Evolutionary conservation across 2,329 filamentous ascomycete species (phyloP).

Genomic region (Diaporthe caulivora): DNA sequence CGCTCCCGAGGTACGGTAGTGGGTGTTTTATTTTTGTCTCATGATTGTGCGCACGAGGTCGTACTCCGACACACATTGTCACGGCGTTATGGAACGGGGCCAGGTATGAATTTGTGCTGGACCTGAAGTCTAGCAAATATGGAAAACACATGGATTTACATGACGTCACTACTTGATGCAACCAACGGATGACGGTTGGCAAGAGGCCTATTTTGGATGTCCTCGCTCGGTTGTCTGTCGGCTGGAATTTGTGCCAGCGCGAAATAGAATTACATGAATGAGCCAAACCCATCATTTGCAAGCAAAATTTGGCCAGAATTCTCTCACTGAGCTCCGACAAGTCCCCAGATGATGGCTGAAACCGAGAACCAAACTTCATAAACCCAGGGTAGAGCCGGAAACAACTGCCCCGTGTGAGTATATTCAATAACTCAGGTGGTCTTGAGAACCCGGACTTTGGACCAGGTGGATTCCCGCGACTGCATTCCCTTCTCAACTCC

Average conservation of each 20-base stretch:
- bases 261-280: constrained; percentile 26
- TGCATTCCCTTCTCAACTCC: not conserved
- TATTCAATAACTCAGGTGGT: not conserved
- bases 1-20: constrained; percentile 51
- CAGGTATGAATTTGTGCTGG: constrained; percentile 8
- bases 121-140: constrained; percentile 14
- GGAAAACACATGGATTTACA: constrained; percentile 16
- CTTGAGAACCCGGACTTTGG: not conserved
- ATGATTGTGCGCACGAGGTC: not conserved
- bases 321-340: too few species aligned
- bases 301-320: too few species aligned
- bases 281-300: not conserved
- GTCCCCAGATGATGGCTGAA: not conserved
- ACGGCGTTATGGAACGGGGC: constrained; percentile 30
- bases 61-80: constrained; percentile 15
- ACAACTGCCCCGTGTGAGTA: not conserved
- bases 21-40: not conserved
- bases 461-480: not conserved
- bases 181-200: not conserved
- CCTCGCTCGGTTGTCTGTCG: not conserved
- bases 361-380: not conserved
- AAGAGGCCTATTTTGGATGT: not conserved
- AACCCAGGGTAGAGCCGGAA: not conserved
- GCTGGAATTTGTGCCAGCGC: not conserved
- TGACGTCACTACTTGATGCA: constrained; percentile 16